These are phyloP conservation scores for Yamadazyma laniorum DNA, from an alignment of 805 yeast genomes.

Conservation along the genomic window DNA sequence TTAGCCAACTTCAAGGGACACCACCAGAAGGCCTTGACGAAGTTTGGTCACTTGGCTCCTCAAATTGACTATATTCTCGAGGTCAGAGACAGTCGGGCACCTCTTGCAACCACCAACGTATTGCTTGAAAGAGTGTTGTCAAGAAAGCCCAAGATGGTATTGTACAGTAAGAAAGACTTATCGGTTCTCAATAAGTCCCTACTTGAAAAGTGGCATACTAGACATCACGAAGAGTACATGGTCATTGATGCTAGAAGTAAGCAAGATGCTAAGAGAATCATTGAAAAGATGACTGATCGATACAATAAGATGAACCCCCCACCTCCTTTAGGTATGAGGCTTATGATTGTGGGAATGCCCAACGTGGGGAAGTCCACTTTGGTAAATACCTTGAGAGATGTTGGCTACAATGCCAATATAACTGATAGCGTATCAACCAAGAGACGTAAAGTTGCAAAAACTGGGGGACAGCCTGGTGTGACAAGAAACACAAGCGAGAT, in stretches of 20 bases:
- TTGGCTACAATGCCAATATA: slow-evolving; percentile 26
- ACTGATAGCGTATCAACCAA: slow-evolving; percentile 30
- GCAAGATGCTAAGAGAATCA: slow-evolving; percentile 48
- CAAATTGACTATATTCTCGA: slow-evolving; percentile 82
- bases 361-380: slow-evolving; percentile 95
- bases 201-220: slow-evolving; percentile 33
- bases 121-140: slow-evolving; percentile 67
- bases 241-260: slow-evolving; percentile 57
- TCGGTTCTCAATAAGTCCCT: slow-evolving; percentile 42
- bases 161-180: slow-evolving; percentile 77
- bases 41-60: slow-evolving; percentile 66
- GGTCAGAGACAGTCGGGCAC: slow-evolving; percentile 87
- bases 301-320: slow-evolving; percentile 53
- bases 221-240: slow-evolving; percentile 32
- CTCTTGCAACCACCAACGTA: slow-evolving; percentile 76
- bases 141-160: slow-evolving; percentile 53
- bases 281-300: slow-evolving; percentile 47
- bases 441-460: slow-evolving; percentile 67
- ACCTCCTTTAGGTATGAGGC: slow-evolving; percentile 79
- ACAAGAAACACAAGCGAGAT: slow-evolving; percentile 77
- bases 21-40: slow-evolving; percentile 74
- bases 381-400: slow-evolving; percentile 66
- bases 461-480: slow-evolving; percentile 90
- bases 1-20: slow-evolving; percentile 88
- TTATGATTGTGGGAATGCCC: slow-evolving; percentile 90